Percentiles rank a stretch among this genome's conserved stretches.
phyloP scores from a whole-genome alignment of 2,329 filamentous ascomycete genomes.

The Penicillium sp. region DNA sequence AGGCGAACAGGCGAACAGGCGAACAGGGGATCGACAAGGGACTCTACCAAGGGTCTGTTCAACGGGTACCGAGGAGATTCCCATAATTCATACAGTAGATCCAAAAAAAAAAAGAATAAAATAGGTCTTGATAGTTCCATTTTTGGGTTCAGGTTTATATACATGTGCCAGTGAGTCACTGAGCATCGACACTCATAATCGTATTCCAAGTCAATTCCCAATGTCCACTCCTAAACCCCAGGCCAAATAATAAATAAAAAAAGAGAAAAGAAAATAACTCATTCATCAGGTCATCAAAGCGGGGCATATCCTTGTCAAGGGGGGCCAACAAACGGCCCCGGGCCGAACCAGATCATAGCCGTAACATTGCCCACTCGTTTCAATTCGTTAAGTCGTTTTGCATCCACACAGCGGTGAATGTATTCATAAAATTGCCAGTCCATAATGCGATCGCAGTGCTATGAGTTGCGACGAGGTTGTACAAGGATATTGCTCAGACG shows the following conservation, averaged over 20 bases:
- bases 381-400: conserved; percentile 8
- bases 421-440: neutral
- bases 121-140: too few relatives aligned
- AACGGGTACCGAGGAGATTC: too few relatives aligned
- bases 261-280: neutral
- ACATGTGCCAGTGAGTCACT: too few relatives aligned
- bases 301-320: conserved; percentile 1
- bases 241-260: neutral
- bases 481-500: conserved; percentile 35
- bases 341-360: neutral
- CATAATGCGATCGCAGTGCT: neutral
- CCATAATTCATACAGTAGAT: too few relatives aligned
- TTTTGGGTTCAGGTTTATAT: too few relatives aligned
- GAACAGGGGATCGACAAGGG: too few relatives aligned
- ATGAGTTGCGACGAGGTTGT: conserved; percentile 28
- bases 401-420: neutral
- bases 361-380: conserved; percentile 1
- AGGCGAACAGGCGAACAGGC: too few relatives aligned
- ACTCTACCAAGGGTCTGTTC: too few relatives aligned
- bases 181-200: neutral
- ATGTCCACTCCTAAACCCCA: neutral
- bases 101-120: too few relatives aligned
- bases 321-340: neutral
- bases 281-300: neutral
- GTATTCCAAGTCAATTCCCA: neutral